These are phyloP conservation scores for Paramecium caudatum DNA, from an alignment of 73 alveolate genomes.

Conservation along the genomic window DNA sequence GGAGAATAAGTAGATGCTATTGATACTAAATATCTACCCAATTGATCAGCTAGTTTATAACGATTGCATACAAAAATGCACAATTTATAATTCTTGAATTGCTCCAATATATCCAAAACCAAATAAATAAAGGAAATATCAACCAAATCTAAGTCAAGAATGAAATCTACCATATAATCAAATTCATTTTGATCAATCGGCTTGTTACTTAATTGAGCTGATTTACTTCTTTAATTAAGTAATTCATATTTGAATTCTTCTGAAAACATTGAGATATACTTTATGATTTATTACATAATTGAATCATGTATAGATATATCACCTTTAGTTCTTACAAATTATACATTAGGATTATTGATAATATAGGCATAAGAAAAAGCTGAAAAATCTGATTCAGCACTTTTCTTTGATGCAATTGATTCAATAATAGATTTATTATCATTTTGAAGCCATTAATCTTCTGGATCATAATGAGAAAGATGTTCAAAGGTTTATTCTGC, in stretches of 20 bases:
- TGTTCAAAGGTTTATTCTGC: constrained; percentile 80
- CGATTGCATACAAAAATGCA: constrained; percentile 93
- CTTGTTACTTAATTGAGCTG: constrained; percentile 74
- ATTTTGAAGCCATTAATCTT: constrained; percentile 82
- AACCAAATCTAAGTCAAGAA: constrained; percentile 87
- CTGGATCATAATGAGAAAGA: constrained; percentile 83
- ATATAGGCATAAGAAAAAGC: constrained; percentile 64
- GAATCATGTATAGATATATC: constrained; percentile 91
- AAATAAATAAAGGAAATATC: constrained; percentile 82
- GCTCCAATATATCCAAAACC: constrained; percentile 89
- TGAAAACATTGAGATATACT: constrained; percentile 88
- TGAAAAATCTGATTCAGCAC: constrained; percentile 63
- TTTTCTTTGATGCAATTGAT: constrained; percentile 64
- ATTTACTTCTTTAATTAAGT: constrained; percentile 79
- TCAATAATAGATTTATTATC: constrained; percentile 76
- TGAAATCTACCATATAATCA: constrained; percentile 78
- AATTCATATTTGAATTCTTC: constrained; percentile 85
- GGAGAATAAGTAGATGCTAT: constrained; percentile 88
- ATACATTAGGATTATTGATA: constrained; percentile 26
- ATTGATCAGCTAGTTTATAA: constrained; percentile 83
- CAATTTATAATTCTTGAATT: constrained; percentile 87
- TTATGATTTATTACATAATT: constrained; percentile 86
- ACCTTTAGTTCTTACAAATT: constrained; percentile 78
- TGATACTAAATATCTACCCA: constrained; percentile 86
- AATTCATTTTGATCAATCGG: constrained; percentile 50